Evolutionary conservation across 495 filamentous ascomycete species (phyloP), one percentile per base, ranked within the genome.

Genomic region (Xylaria flabelliformis): DNA sequence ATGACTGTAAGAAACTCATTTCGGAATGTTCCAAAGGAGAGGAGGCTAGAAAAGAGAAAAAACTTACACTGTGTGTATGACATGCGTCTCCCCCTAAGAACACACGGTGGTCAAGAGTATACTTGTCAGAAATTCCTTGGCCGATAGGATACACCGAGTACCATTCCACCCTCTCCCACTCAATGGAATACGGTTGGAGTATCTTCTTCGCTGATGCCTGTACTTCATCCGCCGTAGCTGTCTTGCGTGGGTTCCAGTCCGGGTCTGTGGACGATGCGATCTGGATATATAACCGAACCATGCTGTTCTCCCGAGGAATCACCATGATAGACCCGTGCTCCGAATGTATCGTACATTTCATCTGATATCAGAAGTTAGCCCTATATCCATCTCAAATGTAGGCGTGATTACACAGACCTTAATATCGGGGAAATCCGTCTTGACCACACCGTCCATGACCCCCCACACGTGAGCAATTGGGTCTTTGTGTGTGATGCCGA

Each of bases 301-400:
- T 90, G 75, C 89, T 89, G 48, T 90, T 81, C 79, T 94, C 92
- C 61, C 92, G 88, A 6, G 92, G 92, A 70, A 94, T 93, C 66
- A 92, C 91, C 81, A 94, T 88, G 70, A 93, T 90, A 17, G 92
- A 92, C 26, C 92, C 92, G 51, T 87, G 79, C 76, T 87, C 83
- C 21, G 90, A 90, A 69, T 91, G 88, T 67, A 94, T 89, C 1
- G 91, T 97, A 82, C 94, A 97, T 88, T 97, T 97, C 86, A 94
- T 95, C 94, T 94, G n/a, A 17, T 15, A 72, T 51, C 1, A 3
- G 1, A 24, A 39, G 58, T 82, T 44, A 81, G 76, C 63, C 29
- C 19, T 21, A 69, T 26, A 17, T 19, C 10, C 80, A 81, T 4
- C 13, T 10, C 3, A 39, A 29, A 21, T 1, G 72, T 41, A 15